Percentiles rank a stretch among this genome's conserved stretches.
Conservation (phyloP, 352 stramenopile species). For the Pilasporangium apinafurcum region DNA sequence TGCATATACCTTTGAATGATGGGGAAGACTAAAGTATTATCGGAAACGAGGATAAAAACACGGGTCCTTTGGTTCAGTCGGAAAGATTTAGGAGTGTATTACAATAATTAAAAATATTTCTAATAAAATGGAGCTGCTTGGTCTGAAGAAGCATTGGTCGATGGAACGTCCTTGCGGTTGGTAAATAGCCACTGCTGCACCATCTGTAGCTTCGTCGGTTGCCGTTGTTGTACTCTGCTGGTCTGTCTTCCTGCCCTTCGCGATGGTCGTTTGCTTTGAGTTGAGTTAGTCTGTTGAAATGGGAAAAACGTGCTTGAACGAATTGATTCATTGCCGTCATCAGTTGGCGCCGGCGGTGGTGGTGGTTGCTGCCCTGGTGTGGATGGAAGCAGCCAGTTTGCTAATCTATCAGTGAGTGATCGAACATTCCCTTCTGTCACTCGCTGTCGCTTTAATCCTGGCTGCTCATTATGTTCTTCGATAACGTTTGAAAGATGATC, state of each 20-base stretch:
- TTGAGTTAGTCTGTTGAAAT: constrained; percentile 10
- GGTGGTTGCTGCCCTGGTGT: constrained; percentile 1
- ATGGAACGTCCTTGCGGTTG: constrained; percentile 26
- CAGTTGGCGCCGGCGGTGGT: too few species aligned
- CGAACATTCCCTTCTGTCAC: constrained; percentile 23
- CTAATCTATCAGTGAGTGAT: constrained; percentile 41
- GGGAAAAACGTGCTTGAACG: too few species aligned
- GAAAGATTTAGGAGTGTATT: too few species aligned
- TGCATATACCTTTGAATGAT: too few species aligned
- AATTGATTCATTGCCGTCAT: too few species aligned
- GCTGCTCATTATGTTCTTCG: constrained; percentile 12
- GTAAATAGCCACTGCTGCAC: constrained; percentile 60
- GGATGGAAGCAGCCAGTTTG: constrained; percentile 50
- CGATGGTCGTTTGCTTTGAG: constrained; percentile 7
- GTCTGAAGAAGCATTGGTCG: constrained; percentile 19
- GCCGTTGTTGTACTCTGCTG: constrained; percentile 18
- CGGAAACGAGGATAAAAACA: too few species aligned
- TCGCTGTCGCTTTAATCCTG: constrained; percentile 39
- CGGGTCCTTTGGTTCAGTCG: too few species aligned
- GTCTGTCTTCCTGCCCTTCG: constrained; percentile 10
- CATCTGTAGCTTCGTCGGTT: constrained; percentile 22
- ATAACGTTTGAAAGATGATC: constrained; percentile 14
- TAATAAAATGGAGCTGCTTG: constrained; percentile 22
- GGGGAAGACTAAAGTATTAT: too few species aligned
- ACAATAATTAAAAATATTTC: too few species aligned